Percentiles rank a stretch among this genome's conserved stretches.
Evolutionary conservation across 2,329 filamentous ascomycete genomes (phyloP).

Genomic region (Stagonosporopsis chrysanthemi): DNA sequence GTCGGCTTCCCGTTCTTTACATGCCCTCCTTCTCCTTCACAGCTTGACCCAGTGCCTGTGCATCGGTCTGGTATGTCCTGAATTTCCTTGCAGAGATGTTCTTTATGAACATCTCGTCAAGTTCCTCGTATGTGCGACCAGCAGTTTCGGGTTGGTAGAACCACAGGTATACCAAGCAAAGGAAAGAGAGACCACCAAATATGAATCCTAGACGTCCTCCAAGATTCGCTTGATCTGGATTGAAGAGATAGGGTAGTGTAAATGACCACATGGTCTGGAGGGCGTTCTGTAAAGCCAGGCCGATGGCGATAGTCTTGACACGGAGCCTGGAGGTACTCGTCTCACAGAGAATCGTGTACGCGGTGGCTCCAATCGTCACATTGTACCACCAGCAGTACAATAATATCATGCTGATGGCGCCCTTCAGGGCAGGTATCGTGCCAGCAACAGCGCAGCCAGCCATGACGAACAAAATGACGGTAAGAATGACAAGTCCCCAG

Average conservation of each 20-base stretch:
- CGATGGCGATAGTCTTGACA: constrained; percentile 76
- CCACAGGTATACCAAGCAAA: constrained; percentile 78
- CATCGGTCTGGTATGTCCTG: constrained; percentile 22
- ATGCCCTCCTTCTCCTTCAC: constrained; percentile 24
- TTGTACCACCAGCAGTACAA: constrained; percentile 74
- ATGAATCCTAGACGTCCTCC: constrained; percentile 82
- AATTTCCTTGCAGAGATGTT: constrained; percentile 33
- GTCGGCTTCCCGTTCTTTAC: neutral
- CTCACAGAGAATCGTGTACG: constrained; percentile 84
- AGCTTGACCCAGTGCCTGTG: constrained; percentile 14
- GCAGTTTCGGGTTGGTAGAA: constrained; percentile 79
- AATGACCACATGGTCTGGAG: constrained; percentile 57
- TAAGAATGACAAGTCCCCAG: constrained; percentile 67
- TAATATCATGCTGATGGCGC: constrained; percentile 31
- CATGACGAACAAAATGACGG: constrained; percentile 77
- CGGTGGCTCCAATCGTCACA: constrained; percentile 82
- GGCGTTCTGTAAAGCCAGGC: constrained; percentile 72
- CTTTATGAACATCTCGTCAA: constrained; percentile 79
- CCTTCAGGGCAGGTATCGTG: constrained; percentile 52
- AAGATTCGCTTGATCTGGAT: constrained; percentile 58
- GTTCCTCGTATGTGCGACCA: constrained; percentile 80
- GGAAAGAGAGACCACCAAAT: constrained; percentile 79
- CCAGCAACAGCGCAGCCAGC: constrained; percentile 63
- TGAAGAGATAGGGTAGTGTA: constrained; percentile 79
- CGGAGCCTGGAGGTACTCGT: constrained; percentile 81